phyloP scores from a whole-genome alignment of 768 basidiomycete genomes.

The Multifurca ochricompacta region DNA sequence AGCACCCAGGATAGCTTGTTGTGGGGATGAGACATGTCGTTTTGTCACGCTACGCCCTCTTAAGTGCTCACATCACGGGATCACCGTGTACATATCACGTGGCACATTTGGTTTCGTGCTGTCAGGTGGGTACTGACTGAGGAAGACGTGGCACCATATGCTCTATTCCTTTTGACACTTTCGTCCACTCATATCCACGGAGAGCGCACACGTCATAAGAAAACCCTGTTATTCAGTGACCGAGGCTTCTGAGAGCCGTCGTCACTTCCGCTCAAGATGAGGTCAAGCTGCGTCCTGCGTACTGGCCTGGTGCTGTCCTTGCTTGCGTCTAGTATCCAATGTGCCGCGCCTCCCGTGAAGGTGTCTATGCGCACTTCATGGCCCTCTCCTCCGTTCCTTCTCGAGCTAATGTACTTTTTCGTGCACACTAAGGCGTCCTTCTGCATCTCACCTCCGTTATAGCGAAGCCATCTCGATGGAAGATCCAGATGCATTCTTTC shows the following conservation, averaged over 20 bases:
- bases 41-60: no score
- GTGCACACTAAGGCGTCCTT: not conserved
- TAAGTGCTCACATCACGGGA: no score
- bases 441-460: conserved; percentile 1
- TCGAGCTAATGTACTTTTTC: conserved; percentile 8
- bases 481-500: conserved; percentile 66
- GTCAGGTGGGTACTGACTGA: no score
- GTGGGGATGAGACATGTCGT: no score
- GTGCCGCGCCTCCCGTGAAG: conserved; percentile 28
- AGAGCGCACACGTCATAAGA: not conserved
- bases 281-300: not conserved
- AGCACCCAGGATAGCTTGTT: no score
- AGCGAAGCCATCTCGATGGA: conserved; percentile 82
- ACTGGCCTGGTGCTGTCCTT: not conserved
- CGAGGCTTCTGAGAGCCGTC: not conserved
- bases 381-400: conserved; percentile 26
- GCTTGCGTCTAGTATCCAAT: not conserved
- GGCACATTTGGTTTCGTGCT: no score
- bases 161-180: no score
- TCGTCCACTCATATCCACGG: not conserved
- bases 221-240: not conserved
- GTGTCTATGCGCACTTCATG: conserved; percentile 33
- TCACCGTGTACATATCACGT: no score
- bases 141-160: no score
- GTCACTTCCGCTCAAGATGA: not conserved